Base-by-base conservation (phyloP, 306 rosid species). In the Arachis stenosperma region DNA sequence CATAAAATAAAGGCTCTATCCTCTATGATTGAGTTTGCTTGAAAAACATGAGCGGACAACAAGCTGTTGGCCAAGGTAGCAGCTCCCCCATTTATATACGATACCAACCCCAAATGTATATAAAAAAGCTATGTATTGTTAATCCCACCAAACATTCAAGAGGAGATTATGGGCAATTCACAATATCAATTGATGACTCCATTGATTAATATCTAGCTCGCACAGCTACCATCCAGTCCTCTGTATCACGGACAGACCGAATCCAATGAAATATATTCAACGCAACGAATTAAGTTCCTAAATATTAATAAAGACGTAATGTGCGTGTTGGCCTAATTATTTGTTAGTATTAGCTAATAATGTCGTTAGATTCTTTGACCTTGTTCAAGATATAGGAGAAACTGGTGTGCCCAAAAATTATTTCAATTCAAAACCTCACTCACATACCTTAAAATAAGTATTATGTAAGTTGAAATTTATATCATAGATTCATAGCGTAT, bases 251-350 rank as follows among this genome's bases (percentile, higher is more conserved):
- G 82, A 73, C 84, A 79, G 67, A 52, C 29, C 57, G 66, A 67
- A 81, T 84, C 85, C 81, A 71, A 77, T 67, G 37, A 33, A 62
- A 12, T 65, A 8, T 22, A 44, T 47, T 47, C 56, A 55, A 75
- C 51, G 36, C 36, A n/a, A 4, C 2, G 17, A 42, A 51, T 48
- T 9, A 33, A 33, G 37, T 42, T 42, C 22, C 50, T 48, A 14
- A 47, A 60, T 72, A 46, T 9, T 37, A 9, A 47, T 44, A 0
- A 22, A 44, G 14, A 65, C 36, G 41, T 46, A 46, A 5, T 14
- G n/a, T 50, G 29, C 46, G 71, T 54, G 75, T 27, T 33, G 43
- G 40, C 8, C 17, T 5, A 22, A 17, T 43, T n/a, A 40, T 51
- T 44, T 27, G 15, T 77, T 51, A 48, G 14, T 10, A 44, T 68